These are phyloP conservation scores for Sanghuangporus baumii DNA, from an alignment of 1,284 basidiomycete species.

Conservation along the genomic window DNA sequence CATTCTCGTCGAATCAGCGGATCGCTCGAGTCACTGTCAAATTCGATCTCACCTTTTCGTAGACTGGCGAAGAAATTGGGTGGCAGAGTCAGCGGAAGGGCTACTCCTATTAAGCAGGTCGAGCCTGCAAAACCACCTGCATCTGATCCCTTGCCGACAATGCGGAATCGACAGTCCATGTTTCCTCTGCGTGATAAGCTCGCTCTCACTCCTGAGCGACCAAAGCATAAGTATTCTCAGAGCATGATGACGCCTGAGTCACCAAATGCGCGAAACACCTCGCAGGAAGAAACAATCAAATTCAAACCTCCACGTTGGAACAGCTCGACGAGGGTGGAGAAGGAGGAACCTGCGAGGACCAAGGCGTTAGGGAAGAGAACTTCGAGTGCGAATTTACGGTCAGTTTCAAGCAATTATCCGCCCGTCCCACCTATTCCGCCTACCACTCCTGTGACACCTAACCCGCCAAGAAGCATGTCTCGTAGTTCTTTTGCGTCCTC, in stretches of 20 bases:
- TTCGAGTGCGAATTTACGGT: constrained; percentile 28
- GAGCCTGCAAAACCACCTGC: constrained; percentile 41
- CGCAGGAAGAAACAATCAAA: constrained; percentile 30
- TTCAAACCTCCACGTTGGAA: constrained; percentile 60
- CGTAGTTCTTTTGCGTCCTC: constrained; percentile 69
- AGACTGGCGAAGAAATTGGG: constrained; percentile 63
- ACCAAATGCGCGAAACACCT: constrained; percentile 39
- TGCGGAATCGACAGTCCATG: constrained; percentile 56
- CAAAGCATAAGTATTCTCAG: constrained; percentile 60
- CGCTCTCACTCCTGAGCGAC: constrained; percentile 50
- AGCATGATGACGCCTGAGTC: constrained; percentile 66
- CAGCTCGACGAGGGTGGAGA: constrained; percentile 64
- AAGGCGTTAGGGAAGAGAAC: constrained; percentile 39
- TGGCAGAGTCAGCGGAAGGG: constrained; percentile 33
- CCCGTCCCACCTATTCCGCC: constrained; percentile 44
- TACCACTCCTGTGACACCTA: constrained; percentile 40
- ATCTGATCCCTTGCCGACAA: constrained; percentile 45
- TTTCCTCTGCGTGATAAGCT: constrained; percentile 39
- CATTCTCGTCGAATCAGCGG: constrained; percentile 36
- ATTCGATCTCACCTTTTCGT: constrained; percentile 72
- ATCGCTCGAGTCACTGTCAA: constrained; percentile 50
- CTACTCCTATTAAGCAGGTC: constrained; percentile 45
- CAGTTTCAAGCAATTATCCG: constrained; percentile 24
- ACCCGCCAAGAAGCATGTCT: constrained; percentile 58
- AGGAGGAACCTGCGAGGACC: constrained; percentile 42